Evolutionary conservation across 805 yeast genomes (phyloP), one percentile per base, ranked within the genome.

Genomic region (Zygosaccharomyces rouxii): DNA sequence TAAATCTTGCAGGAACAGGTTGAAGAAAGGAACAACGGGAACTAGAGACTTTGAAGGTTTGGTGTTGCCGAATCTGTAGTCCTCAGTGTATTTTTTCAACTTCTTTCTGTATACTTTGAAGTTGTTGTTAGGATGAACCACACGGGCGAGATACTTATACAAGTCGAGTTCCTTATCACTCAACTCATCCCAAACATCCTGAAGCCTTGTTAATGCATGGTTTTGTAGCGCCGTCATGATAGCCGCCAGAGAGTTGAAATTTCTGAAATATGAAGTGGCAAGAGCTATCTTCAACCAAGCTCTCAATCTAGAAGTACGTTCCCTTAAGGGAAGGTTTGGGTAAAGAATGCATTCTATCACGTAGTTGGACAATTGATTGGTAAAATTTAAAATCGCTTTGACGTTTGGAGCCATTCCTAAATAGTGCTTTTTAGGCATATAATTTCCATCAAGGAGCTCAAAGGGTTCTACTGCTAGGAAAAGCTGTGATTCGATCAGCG

Each of bases 161-260:
- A 86, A 67, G 35, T 79, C 85, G 13, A 66, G 68, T 57, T 84
- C 84, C 56, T 84, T 84, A 3, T 70, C 77, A 1, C 81, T 73
- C 31, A 86, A 62, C 0, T 71, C 75, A 2, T 64, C 69, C 90
- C 90, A 84, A 7, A 86, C 61, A 38, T 66, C 71, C n/a, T 72
- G 64, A 44, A 86, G 64, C 62, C 94, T 73, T 0, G 88, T 80
- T 37, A 86, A 69, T 37, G 83, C 73, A 61, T 83, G 86, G 44
- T 84, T 82, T 62, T 86, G 95, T 52, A 86, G 70, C 1, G 89
- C 76, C 0, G 89, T 84, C 70, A 86, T 79, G 40, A 86, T 83
- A 1, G 92, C 84, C 1, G 92, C 90, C 52, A 86, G 70, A 0
- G 94, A 82, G 60, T 86, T 86, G 70, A 81, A 86, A 62, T 86